Evolutionary conservation across 2,329 filamentous ascomycete species (phyloP).

Genomic region (Aotearoamyces nothofagi): DNA sequence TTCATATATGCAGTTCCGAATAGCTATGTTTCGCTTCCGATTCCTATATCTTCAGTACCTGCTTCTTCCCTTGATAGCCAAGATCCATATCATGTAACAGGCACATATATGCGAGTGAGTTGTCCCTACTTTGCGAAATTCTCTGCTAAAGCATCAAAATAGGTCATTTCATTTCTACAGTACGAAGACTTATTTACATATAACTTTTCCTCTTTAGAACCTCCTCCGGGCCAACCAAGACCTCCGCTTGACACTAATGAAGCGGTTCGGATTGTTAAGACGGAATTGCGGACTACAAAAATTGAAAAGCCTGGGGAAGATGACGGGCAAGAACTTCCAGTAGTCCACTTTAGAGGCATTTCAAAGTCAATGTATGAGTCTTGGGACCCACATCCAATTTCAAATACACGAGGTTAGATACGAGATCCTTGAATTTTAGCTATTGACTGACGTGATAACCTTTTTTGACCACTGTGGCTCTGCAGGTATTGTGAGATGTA

Average conservation of each 20-base stretch:
- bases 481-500: slow-evolving; percentile 44
- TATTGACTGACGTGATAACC: too few relatives aligned
- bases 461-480: too few relatives aligned
- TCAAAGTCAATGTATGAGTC: slow-evolving; percentile 45
- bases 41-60: slow-evolving; percentile 6
- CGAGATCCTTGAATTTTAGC: too few relatives aligned
- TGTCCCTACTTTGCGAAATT: too few relatives aligned
- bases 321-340: slow-evolving; percentile 41
- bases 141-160: too few relatives aligned
- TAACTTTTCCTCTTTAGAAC: slow-evolving; percentile 42
- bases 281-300: slow-evolving; percentile 46
- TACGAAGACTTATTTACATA: slow-evolving; percentile 59
- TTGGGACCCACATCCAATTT: slow-evolving; percentile 56
- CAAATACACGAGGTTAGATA: slow-evolving; percentile 42
- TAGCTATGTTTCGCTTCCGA: slow-evolving; percentile 30
- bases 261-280: slow-evolving; percentile 54
- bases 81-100: slow-evolving; percentile 58
- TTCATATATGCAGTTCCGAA: slow-evolving; percentile 39
- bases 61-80: slow-evolving; percentile 27
- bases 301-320: slow-evolving; percentile 42
- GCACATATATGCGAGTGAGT: slow-evolving; percentile 53
- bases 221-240: slow-evolving; percentile 28
- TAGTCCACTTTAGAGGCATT: slow-evolving; percentile 52
- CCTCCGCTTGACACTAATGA: slow-evolving; percentile 44
- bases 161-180: slow-evolving; percentile 34